Evolutionary conservation across 495 filamentous ascomycete species (phyloP).

Genomic region (Amorphotheca resinae): DNA sequence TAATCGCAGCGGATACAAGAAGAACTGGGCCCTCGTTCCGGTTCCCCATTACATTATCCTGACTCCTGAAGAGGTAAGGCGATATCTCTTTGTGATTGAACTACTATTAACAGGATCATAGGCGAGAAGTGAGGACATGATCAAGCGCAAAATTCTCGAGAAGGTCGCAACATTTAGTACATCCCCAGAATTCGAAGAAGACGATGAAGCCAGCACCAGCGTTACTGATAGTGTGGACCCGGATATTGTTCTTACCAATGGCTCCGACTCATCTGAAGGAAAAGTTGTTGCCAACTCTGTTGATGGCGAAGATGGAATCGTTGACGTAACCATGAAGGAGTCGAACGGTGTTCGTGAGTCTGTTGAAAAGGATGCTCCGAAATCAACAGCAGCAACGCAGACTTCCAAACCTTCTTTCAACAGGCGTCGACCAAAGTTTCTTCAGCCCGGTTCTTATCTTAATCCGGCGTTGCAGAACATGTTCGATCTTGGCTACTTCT

Average conservation of each 20-base stretch:
- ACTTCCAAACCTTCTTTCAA: conserved; percentile 6
- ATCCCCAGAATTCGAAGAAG: conserved; percentile 22
- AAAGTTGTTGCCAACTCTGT: conserved; percentile 65
- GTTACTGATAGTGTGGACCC: conserved; percentile 44
- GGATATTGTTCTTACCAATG: conserved; percentile 57
- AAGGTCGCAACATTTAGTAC: conserved; percentile 33
- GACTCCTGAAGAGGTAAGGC: conserved; percentile 30
- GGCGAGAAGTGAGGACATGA: conserved; percentile 34
- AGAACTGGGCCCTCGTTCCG: conserved; percentile 13
- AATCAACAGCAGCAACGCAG: not conserved
- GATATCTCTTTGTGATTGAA: not conserved
- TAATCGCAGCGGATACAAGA: conserved; percentile 14
- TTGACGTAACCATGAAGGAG: conserved; percentile 80
- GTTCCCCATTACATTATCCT: conserved; percentile 40
- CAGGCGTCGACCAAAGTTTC: conserved; percentile 14
- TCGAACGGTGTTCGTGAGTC: not conserved
- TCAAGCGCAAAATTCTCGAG: conserved; percentile 37
- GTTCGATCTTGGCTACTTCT: conserved; percentile 56
- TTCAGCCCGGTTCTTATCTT: conserved; percentile 10
- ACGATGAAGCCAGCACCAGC: conserved; percentile 32
- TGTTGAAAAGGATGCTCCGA: not conserved
- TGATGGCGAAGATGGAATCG: conserved; percentile 80
- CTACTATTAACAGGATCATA: conserved; percentile 1
- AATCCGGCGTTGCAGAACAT: conserved; percentile 47
- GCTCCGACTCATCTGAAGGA: conserved; percentile 58